Base-by-base conservation (phyloP, 2,329 filamentous ascomycete genomes). In the Chalaropsis thielavioides region DNA sequence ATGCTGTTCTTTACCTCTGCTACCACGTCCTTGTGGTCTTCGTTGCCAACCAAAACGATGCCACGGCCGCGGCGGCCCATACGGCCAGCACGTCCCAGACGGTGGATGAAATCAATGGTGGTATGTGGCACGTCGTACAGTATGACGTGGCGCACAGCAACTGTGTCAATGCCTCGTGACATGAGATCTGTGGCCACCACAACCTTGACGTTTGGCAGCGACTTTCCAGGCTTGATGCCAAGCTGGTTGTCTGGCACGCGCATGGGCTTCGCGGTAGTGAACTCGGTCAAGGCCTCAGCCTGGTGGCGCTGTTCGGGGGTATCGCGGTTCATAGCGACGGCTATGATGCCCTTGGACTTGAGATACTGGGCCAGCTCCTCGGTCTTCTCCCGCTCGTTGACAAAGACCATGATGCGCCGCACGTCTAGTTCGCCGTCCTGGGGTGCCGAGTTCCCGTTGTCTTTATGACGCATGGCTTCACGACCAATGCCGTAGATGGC, bases 111-210 rank as follows among this genome's bases (percentile, higher is more conserved):
- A 75, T 99, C 95, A 67, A 99, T 95, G 0, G 91, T 95, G 0
- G 90, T 95, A 73, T 97, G 92, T 3, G 94, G 94, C n/a, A 99
- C 92, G 73, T 99, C 91, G 74, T 96, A 97, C 31, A 99, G 77
- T 64, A 99, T 87, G 63, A 99, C 94, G 69, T 95, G 90, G 66
- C 89, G 83, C 19, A 97, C 92, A 19, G 90, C 88, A 38, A 96
- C 76, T 0, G 94, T 99, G 74, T 99, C 94, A 70, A 99, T 96
- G 68, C 94, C 94, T 69, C 94, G 80, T 5, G 91, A 96, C 3
- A 90, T 90, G 66, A 99, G 77, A 74, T 99, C 94, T 0, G 94
- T 99, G 13, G 91, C 94, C 2, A 99, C 92, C 46, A 99, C 83
- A 11, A 96, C 92, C 74, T 91, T 95, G 56, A 88, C 91, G 72